phyloP scores from a whole-genome alignment of 2,329 filamentous ascomycete genomes.

The Aspergillus terreus region DNA sequence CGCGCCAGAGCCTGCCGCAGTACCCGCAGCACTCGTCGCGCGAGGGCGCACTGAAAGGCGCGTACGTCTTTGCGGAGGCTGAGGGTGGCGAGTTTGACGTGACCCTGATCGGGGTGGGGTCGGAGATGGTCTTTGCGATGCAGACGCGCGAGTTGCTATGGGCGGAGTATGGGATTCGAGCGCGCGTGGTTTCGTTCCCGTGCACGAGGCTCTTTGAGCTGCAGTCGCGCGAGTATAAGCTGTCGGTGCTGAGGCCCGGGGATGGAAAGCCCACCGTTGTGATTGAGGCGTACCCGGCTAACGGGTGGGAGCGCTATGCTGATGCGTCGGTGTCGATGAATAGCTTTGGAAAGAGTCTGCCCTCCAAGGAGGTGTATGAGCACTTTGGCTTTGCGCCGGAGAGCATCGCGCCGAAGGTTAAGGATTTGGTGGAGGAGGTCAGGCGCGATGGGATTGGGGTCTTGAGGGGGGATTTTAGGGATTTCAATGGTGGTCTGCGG shows the following conservation, averaged over 20 bases:
- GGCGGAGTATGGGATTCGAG: conserved; percentile 18
- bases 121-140: conserved; percentile 47
- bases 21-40: conserved; percentile 37
- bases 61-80: conserved; percentile 35
- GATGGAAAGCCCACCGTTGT: conserved; percentile 38
- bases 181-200: conserved; percentile 47
- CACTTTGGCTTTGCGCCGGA: conserved; percentile 18
- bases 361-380: conserved; percentile 20
- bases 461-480: conserved; percentile 15
- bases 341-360: conserved; percentile 38
- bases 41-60: conserved; percentile 34
- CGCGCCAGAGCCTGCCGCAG: conserved; percentile 5
- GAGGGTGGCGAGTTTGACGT: conserved; percentile 34
- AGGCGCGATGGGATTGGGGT: conserved; percentile 9
- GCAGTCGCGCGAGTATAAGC: conserved; percentile 43
- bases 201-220: conserved; percentile 47
- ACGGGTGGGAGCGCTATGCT: conserved; percentile 50
- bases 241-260: conserved; percentile 34
- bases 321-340: conserved; percentile 46
- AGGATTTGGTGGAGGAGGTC: conserved; percentile 13
- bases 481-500: conserved; percentile 6
- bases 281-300: conserved; percentile 46
- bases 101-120: conserved; percentile 48
- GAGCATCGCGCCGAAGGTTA: conserved; percentile 10
- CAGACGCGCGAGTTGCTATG: conserved; percentile 38